Base-by-base conservation (phyloP, 176 grass and related monocot genomes). In the Urochloa ruziziensis region DNA sequence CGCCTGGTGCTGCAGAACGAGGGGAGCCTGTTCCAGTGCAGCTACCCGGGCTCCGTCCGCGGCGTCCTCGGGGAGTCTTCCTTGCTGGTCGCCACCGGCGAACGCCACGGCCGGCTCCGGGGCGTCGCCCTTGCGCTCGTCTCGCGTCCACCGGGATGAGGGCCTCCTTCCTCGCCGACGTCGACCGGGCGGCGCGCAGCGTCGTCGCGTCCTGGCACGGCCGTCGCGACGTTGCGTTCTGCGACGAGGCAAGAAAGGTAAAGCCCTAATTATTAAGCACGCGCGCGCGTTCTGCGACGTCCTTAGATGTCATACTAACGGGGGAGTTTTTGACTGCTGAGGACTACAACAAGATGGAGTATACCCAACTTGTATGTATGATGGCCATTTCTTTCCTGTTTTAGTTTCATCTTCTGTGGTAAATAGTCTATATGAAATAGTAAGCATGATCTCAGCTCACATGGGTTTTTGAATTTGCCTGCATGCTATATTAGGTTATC, bases 341-440 rank as follows among this genome's bases (percentile, higher is more conserved):
- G 18, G 86, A 89, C 75, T 92, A 92, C 66, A 92, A 64, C 66
- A 89, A 80, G 84, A 92, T 92, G 90, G 83, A 83, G 17, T 92
- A 86, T 33, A 92, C 90, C 18, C 90, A 92, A 57, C 18, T 73
- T 62, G 90, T 92, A 40, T n/a, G n/a, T n/a, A n/a, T n/a, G n/a
- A n/a, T n/a, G n/a, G n/a, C n/a, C n/a, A n/a, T n/a, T n/a, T n/a
- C n/a, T n/a, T n/a, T n/a, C n/a, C n/a, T n/a, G n/a, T n/a, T n/a
- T n/a, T n/a, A n/a, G n/a, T n/a, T n/a, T n/a, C n/a, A n/a, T n/a
- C n/a, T n/a, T n/a, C n/a, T n/a, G n/a, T n/a, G n/a, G n/a, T n/a
- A n/a, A n/a, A n/a, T n/a, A n/a, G n/a, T n/a, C n/a, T n/a, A n/a
- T n/a, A n/a, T n/a, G n/a, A n/a, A n/a, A n/a, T n/a, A n/a, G n/a